These are phyloP conservation scores for Clarireedia paspali DNA, from an alignment of 2,329 filamentous ascomycete species.

Conservation along the genomic window DNA sequence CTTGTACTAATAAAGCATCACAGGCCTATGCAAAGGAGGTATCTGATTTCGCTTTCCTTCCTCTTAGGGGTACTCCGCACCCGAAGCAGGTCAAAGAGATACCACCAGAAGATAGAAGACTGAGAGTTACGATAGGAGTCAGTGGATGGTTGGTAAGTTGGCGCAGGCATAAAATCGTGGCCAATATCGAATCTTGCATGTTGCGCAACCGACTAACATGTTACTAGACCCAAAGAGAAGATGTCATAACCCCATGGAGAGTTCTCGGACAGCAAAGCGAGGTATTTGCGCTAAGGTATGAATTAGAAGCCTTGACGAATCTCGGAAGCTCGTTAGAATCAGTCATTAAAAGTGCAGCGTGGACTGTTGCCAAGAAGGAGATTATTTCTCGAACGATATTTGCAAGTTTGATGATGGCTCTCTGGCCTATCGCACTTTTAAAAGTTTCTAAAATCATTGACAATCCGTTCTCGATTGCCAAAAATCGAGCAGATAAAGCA, in stretches of 20 bases:
- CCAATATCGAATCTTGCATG: too few relatives aligned
- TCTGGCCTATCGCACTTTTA: constrained; percentile 63
- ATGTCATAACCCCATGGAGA: constrained; percentile 72
- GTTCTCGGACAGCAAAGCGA: constrained; percentile 67
- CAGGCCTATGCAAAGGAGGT: constrained; percentile 72
- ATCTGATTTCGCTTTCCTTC: constrained; percentile 80
- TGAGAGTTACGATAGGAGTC: constrained; percentile 77
- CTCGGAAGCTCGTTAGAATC: constrained; percentile 72
- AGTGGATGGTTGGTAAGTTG: constrained; percentile 60
- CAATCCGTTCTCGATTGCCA: constrained; percentile 74
- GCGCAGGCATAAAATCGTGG: not conserved
- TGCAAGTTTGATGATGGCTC: constrained; percentile 56
- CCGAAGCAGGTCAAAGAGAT: constrained; percentile 31
- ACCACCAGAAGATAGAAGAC: constrained; percentile 51
- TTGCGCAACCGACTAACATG: not conserved
- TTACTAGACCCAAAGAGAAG: constrained; percentile 49
- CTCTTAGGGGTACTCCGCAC: constrained; percentile 48
- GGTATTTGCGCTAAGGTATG: constrained; percentile 77
- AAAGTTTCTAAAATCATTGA: constrained; percentile 63
- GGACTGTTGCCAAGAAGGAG: constrained; percentile 61
- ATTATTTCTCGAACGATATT: constrained; percentile 57
- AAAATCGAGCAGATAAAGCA: constrained; percentile 71
- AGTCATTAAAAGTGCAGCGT: constrained; percentile 74
- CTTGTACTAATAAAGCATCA: not conserved
- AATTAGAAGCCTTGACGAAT: constrained; percentile 67